Conservation (phyloP, 192 early-diverging fungal species). For the Hyaloraphidium curvatum region DNA sequence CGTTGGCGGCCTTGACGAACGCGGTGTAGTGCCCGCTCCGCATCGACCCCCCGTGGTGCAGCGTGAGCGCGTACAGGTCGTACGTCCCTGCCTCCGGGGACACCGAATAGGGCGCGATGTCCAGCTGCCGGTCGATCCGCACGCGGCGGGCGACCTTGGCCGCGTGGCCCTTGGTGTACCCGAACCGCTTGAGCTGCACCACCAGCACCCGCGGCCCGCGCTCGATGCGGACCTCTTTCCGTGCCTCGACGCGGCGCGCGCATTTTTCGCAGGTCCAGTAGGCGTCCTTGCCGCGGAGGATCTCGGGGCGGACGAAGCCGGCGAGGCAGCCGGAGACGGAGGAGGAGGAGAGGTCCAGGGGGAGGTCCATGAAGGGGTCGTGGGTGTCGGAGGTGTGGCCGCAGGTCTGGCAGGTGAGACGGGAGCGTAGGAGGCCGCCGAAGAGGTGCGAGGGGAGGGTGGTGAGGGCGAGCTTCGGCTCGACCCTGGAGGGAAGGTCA, state of each 20-base stretch:
- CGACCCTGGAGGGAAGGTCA: conserved; percentile 34
- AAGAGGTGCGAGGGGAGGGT: conserved; percentile 41
- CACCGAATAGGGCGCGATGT: conserved; percentile 43
- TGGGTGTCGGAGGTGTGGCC: conserved; percentile 51
- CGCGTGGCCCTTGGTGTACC: conserved; percentile 9
- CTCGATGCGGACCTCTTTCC: conserved; percentile 62
- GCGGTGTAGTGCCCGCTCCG: conserved; percentile 76
- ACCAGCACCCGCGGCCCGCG: conserved; percentile 46
- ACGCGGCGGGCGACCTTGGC: conserved; percentile 46
- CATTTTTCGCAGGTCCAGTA: conserved; percentile 69
- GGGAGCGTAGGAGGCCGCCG: conserved; percentile 62
- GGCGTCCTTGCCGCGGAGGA: conserved; percentile 34
- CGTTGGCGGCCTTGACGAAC: conserved; percentile 50
- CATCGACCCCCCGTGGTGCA: conserved; percentile 50
- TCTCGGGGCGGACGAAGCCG: conserved; percentile 50
- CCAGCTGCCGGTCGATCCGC: conserved; percentile 36
- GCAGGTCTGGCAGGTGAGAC: conserved; percentile 55
- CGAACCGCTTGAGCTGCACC: conserved; percentile 76
- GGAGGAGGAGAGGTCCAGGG: conserved; percentile 50
- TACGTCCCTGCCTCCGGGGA: conserved; percentile 24
- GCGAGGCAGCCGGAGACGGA: conserved; percentile 44
- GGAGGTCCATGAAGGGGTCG: conserved; percentile 56
- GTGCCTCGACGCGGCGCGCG: conserved; percentile 48
- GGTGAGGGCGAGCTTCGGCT: neutral
- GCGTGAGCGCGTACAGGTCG: conserved; percentile 53